Evolutionary conservation across 176 grass and related monocot species (phyloP).

Genomic region (Oryza punctata): DNA sequence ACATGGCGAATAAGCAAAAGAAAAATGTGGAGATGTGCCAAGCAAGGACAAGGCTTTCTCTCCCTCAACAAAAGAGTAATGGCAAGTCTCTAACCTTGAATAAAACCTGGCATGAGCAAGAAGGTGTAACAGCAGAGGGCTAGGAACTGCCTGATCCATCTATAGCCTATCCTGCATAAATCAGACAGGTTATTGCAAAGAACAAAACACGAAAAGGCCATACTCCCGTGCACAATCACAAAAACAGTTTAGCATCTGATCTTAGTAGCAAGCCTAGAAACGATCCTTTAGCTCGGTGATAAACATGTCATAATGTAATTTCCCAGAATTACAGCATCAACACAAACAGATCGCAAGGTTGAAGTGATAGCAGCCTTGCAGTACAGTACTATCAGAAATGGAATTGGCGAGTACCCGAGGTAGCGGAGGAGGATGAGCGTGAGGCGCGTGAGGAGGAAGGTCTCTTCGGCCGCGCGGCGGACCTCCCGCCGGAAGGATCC

Average conservation of each 20-base stretch:
- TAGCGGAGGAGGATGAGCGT: conserved; percentile 86
- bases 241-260: not conserved
- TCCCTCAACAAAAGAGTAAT: conserved; percentile 1
- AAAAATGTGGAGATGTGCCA: not conserved
- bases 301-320: not conserved
- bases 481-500: conserved; percentile 46
- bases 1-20: not conserved
- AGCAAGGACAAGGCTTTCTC: not conserved
- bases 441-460: conserved; percentile 80
- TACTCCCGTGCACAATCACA: not conserved
- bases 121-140: conserved; percentile 80
- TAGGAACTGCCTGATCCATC: conserved; percentile 87
- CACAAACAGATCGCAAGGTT: not conserved
- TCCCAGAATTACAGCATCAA: not conserved
- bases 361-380: not conserved
- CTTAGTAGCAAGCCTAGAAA: not conserved
- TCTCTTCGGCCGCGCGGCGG: conserved; percentile 48
- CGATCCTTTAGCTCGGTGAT: not conserved
- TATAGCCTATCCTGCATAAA: conserved; percentile 83
- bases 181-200: conserved; percentile 35
- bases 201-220: conserved; percentile 11
- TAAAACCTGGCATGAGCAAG: conserved; percentile 84
- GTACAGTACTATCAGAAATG: conserved; percentile 16
- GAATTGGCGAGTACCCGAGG: conserved; percentile 56
- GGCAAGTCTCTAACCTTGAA: conserved; percentile 63